Base-by-base conservation (phyloP, 108 stramenopile genomes). In the Ochromonas danica region DNA sequence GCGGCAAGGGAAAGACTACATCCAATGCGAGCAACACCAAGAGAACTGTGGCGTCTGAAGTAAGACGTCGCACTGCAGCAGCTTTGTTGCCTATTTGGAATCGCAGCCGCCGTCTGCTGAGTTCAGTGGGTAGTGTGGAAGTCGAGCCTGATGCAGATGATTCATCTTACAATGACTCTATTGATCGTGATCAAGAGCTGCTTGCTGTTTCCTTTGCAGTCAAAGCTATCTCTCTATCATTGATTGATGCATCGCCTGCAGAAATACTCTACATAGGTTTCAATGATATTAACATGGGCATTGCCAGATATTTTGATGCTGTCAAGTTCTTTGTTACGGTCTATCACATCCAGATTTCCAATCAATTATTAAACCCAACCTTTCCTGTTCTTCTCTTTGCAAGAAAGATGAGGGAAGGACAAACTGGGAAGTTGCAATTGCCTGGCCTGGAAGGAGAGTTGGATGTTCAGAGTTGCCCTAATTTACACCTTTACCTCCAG, bases 321-420 rank as follows among this genome's bases (percentile, higher is more conserved):
- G 51, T 75, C 40, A 6, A 27, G 27, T 75, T 60, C 51, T 3
- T 33, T 31, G 43, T 75, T 3, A 75, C 72, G n/a, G 51, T 75
- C 27, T 33, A 36, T 6, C 31, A 39, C 10, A 33, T 75, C 10
- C 72, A 75, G 31, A 3, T 75, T 41, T 6, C 6, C 40, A 36
- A 75, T 41, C 72, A 75, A 41, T 33, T 75, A 41, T 25, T 75
- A 25, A 42, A 75, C 51, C 72, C 72, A 41, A n/a, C 10, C 10
- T 75, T 57, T 36, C 72, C 72, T 36, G 72, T 75, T 27, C 6
- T 33, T 27, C 51, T 75, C 14, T 57, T 75, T 75, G 10, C 72
- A 41, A 3, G 72, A 14, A 39, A 27, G 72, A 27, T 75, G 17
- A 75, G 40, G 3, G 31, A 28, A 38, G 51, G 22, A 22, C 14